Base-by-base conservation (phyloP, 176 grass and related monocot species). In the Eleusine indica region DNA sequence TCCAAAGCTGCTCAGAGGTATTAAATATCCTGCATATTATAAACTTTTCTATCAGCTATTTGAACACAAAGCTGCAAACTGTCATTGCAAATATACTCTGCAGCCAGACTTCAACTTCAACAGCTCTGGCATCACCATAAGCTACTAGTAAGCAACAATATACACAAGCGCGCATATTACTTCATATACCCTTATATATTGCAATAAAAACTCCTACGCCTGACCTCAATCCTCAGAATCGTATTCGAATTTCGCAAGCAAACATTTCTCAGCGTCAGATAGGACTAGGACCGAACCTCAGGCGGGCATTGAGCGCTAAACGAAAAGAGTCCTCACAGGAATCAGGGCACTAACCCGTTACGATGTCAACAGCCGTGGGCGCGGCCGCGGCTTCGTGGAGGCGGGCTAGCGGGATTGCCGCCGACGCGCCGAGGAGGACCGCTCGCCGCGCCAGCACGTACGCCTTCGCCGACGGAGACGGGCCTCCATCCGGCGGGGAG, bases 361-460 rank as follows among this genome's bases (percentile, higher is more conserved):
- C 63, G 13, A 82, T 42, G 78, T 71, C 92, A 42, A 58, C 76
- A 4, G 87, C 74, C 5, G 78, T 40, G 28, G 90, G 71, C 49
- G 83, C 71, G 29, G 83, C 90, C 2, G 62, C 78, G 44, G 87
- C 85, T 70, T 87, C 83, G 73, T 86, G 54, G 30, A 90, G 83
- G 40, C 82, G 78, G 74, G 94, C 68, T 80, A 99, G 82, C 78
- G 97, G 97, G n/a, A 96, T 77, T 73, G 88, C 91, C 15, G 89
- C 89, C 66, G 57, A 60, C 57, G 94, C 62, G 44, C 97, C 88
- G 18, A 99, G 84, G 54, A 99, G 88, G 21, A 99, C 67, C 44
- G 79, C 76, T 71, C 97, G 94, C 83, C 94, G 91, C 61, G 79
- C 75, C 80, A 74, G 47, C 74, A 65, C 76, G 84, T n/a, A 82